A percentile compares a stretch with the other conserved stretches of the same genome.
These are phyloP conservation scores for Lachancea lanzarotensis DNA, from an alignment of 805 yeast species.

Conservation along the genomic window DNA sequence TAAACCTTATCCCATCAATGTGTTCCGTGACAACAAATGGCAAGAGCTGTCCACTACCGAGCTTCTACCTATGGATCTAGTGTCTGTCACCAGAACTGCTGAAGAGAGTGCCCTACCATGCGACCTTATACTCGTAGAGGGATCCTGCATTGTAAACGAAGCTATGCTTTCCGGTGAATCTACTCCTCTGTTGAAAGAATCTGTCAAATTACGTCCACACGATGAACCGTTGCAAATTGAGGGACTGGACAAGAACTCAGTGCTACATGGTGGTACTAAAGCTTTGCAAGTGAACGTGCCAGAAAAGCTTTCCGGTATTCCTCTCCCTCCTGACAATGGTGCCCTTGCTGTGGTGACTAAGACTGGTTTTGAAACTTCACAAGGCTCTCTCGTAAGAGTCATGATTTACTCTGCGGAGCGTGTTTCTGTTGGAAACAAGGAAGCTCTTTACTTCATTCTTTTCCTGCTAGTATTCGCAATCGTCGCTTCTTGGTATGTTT, in stretches of 20 bases:
- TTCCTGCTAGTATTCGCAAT: constrained; percentile 87
- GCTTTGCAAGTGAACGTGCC: constrained; percentile 85
- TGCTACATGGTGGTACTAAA: constrained; percentile 93
- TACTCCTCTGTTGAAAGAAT: constrained; percentile 91
- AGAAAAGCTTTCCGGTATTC: constrained; percentile 40
- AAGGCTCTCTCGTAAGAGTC: constrained; percentile 93
- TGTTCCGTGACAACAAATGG: constrained; percentile 69
- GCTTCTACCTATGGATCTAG: constrained; percentile 85
- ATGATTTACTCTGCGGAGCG: constrained; percentile 97
- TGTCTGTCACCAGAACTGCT: constrained; percentile 77
- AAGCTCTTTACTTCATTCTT: constrained; percentile 85
- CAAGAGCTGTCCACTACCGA: constrained; percentile 58
- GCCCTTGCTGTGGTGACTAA: constrained; percentile 84
- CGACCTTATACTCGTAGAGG: constrained; percentile 78
- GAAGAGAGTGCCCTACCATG: constrained; percentile 94
- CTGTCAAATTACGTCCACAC: constrained; percentile 74
- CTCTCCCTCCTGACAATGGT: constrained; percentile 82
- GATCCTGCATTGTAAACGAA: constrained; percentile 93
- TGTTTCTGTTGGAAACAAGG: constrained; percentile 91
- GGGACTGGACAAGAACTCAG: constrained; percentile 81
- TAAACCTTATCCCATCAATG: constrained; percentile 78
- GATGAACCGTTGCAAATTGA: constrained; percentile 64
- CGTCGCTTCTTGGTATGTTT: constrained; percentile 94
- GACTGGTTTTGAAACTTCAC: constrained; percentile 98
- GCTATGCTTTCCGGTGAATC: constrained; percentile 99